A percentile compares a stretch with the other conserved stretches of the same genome.
These are phyloP conservation scores for Xylariaceae sp. DNA, from an alignment of 2,329 filamentous ascomycete genomes.

Conservation along the genomic window DNA sequence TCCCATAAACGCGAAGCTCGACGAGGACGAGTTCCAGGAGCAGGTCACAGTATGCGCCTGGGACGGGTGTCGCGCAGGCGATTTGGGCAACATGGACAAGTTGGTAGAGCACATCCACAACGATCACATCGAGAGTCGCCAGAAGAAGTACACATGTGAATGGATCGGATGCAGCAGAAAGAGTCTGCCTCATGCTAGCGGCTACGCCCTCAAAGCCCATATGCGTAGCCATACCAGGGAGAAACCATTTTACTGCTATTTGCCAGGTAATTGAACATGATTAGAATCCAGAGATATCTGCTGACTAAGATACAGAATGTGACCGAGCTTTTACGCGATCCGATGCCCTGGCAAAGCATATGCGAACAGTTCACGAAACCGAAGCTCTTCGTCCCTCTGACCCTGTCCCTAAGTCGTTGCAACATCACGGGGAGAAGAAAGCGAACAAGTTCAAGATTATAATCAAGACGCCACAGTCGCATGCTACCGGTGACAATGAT, in stretches of 20 bases:
- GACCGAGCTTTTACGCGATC: slow-evolving; percentile 95
- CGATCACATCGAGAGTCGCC: slow-evolving; percentile 86
- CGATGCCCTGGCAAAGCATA: slow-evolving; percentile 94
- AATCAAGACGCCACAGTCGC: slow-evolving; percentile 57
- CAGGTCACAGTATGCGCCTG: slow-evolving; percentile 76
- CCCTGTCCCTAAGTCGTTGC: slow-evolving; percentile 67
- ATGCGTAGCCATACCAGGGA: slow-evolving; percentile 97
- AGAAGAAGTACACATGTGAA: slow-evolving; percentile 98
- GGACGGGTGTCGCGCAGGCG: slow-evolving; percentile 68
- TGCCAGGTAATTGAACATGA: slow-evolving; percentile 64
- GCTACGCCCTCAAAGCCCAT: slow-evolving; percentile 92
- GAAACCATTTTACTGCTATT: slow-evolving; percentile 95
- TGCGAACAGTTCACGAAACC: slow-evolving; percentile 97
- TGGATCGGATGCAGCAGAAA: slow-evolving; percentile 89
- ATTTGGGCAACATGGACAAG: slow-evolving; percentile 75
- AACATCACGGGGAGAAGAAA: slow-evolving; percentile 39
- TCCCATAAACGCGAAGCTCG: slow-evolving; percentile 60
- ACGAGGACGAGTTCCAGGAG: slow-evolving; percentile 72
- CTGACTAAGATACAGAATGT: slow-evolving; percentile 61
- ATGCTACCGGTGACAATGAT: slow-evolving; percentile 51
- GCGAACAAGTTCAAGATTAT: slow-evolving; percentile 57
- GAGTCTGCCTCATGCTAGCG: slow-evolving; percentile 87
- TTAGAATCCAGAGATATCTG: neutral
- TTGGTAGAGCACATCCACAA: slow-evolving; percentile 83
- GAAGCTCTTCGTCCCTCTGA: slow-evolving; percentile 82